phyloP scores from a whole-genome alignment of 106 monocot species.

The Acanthochlamys bracteata region DNA sequence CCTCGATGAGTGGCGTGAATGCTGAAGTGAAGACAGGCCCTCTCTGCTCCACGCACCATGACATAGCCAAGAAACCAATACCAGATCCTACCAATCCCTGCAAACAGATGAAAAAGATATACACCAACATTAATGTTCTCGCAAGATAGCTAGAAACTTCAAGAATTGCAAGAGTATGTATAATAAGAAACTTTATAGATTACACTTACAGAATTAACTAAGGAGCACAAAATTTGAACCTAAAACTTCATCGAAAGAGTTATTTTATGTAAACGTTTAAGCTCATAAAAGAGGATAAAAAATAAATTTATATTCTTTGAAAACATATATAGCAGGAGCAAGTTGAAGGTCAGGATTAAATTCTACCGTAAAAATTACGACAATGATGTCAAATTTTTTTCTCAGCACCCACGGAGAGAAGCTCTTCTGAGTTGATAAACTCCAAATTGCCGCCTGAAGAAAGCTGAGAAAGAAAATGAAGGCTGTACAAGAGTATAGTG shows the following conservation, averaged over 20 bases:
- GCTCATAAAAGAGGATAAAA: too few relatives aligned
- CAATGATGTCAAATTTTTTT: conserved; percentile 40
- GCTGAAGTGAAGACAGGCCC: conserved; percentile 79
- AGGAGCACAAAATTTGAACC: too few relatives aligned
- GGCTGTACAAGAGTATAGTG: conserved; percentile 48
- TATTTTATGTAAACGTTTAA: too few relatives aligned
- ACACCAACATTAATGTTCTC: not conserved
- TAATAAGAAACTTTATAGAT: too few relatives aligned
- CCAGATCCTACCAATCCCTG: conserved; percentile 69
- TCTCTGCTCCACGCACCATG: conserved; percentile 68
- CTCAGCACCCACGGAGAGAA: conserved; percentile 31
- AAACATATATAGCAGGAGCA: too few relatives aligned
- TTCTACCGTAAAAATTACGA: conserved; percentile 49
- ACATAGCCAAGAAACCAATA: conserved; percentile 44
- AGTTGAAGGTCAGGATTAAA: too few relatives aligned
- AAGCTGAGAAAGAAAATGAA: conserved; percentile 58
- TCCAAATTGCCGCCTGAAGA: conserved; percentile 40
- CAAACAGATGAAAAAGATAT: not conserved
- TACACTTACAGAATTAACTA: too few relatives aligned
- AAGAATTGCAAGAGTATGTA: too few relatives aligned
- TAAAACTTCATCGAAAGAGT: too few relatives aligned
- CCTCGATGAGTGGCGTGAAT: conserved; percentile 63
- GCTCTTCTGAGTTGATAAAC: conserved; percentile 29
- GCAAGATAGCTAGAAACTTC: not conserved
- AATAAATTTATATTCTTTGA: too few relatives aligned